Evolutionary conservation across 73 alveolate genomes (phyloP).

Genomic region (Tetrahymena elliotti): DNA sequence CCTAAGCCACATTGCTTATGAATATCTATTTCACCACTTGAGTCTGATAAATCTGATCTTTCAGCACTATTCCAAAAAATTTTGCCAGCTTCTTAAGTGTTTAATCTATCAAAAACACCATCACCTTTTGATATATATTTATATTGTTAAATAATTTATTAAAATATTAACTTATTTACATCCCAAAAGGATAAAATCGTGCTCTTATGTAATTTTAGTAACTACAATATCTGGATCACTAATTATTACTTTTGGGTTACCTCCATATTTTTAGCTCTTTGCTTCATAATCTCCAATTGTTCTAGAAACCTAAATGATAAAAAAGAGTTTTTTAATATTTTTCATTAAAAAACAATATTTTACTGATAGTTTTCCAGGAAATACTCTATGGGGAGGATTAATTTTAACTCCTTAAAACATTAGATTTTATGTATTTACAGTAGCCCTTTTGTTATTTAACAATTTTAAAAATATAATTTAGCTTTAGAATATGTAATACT

Average conservation of each 20-base stretch:
- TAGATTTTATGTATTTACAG: background rate
- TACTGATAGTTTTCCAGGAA: constrained; percentile 61
- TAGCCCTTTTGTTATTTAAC: background rate
- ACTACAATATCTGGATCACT: constrained; percentile 63
- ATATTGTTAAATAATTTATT: background rate
- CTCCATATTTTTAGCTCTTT: constrained; percentile 51
- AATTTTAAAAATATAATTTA: constrained; percentile 1
- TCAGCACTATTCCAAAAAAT: constrained; percentile 62
- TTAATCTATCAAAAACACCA: constrained; percentile 75
- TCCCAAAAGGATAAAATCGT: constrained; percentile 74
- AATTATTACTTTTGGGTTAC: constrained; percentile 43
- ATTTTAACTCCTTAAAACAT: background rate
- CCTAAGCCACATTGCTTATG: constrained; percentile 78
- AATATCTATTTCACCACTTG: constrained; percentile 44
- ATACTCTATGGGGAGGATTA: constrained; percentile 60
- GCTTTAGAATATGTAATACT: background rate
- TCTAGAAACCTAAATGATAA: constrained; percentile 43
- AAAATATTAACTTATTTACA: background rate
- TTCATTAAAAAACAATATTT: background rate
- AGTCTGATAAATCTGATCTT: constrained; percentile 20
- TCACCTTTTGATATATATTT: constrained; percentile 8
- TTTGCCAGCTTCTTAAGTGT: constrained; percentile 51
- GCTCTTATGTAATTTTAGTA: constrained; percentile 50
- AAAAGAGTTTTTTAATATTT: background rate
- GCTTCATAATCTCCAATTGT: constrained; percentile 71